Evolutionary conservation across 2,329 filamentous ascomycete species (phyloP), one percentile per base, ranked within the genome.

Genomic region (Phialemoniopsis sp.): DNA sequence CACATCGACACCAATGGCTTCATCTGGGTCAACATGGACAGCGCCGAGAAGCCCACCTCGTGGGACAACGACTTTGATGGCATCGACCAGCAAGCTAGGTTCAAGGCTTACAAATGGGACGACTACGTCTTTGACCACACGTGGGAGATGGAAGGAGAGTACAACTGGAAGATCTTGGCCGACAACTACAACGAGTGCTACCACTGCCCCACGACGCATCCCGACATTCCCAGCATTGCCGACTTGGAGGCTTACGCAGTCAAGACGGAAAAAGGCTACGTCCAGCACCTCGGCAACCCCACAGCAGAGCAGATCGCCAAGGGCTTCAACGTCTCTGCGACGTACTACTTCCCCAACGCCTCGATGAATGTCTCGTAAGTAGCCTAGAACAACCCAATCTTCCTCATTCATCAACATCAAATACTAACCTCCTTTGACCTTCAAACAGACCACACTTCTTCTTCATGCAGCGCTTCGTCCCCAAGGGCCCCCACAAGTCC

Each of bases 131-230:
- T 78, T 46, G 75, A 80, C 47, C 74, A 80, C 51, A 57, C 58
- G 26, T 80, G 73, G 72, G 67, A 76, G 47, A 71, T 77, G 67
- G 68, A 76, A 36, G 70, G 70, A 1, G 65, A 70, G 26, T 76
- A 71, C 53, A 80, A 80, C 60, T 80, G 76, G 76, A 80, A 80
- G 60, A 70, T 73, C 17, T 55, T 78, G 26, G 70, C 71, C 13
- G 78, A 82, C 52, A 81, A 82, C 61, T 83, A 80, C 64, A 83
- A 83, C 53, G 78, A 79, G 53, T 82, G 78, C 53, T 83, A 82
- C 49, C 78, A 82, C 61, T 81, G 76, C 62, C 69, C 71, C 37
- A 73, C 71, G 1, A 71, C 76, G 3, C 77, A 81, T 47, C 76
- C 78, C 3, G 73, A 78, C 41, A 72, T 80, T 26, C 66, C 73